Percentiles rank a stretch among this genome's conserved stretches.
These are phyloP conservation scores for Arabidopsis suecica DNA, from an alignment of 345 rosid genomes.

Conservation along the genomic window DNA sequence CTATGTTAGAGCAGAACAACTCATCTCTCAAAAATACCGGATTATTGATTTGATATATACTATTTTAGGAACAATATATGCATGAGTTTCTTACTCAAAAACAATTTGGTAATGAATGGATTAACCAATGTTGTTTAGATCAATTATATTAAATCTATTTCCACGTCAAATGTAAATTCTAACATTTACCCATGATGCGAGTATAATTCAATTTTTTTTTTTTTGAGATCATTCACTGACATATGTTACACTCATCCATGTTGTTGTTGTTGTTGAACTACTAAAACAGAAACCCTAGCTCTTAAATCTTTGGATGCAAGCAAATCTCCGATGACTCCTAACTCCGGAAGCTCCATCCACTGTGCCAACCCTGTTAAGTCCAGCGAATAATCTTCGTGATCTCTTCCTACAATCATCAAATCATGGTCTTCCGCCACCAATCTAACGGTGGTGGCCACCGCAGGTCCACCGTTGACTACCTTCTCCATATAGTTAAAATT, in stretches of 20 bases:
- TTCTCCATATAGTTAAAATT: constrained; percentile 37
- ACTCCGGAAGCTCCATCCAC: constrained; percentile 75
- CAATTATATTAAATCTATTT: background rate
- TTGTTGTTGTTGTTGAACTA: constrained; percentile 63
- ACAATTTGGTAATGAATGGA: background rate
- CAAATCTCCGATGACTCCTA: constrained; percentile 71
- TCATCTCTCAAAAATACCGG: background rate
- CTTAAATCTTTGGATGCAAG: constrained; percentile 60
- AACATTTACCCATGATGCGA: background rate
- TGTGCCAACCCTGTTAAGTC: constrained; percentile 54
- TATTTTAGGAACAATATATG: background rate
- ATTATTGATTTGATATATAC: background rate
- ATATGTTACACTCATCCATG: constrained; percentile 27
- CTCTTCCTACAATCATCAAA: constrained; percentile 63
- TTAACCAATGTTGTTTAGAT: background rate
- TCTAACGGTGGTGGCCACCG: constrained; percentile 44
- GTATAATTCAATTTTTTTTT: too few relatives aligned
- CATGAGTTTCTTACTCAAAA: background rate
- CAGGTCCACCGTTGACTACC: constrained; percentile 50
- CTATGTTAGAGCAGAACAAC: background rate
- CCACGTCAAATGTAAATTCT: background rate
- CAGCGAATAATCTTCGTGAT: constrained; percentile 36
- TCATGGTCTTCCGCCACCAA: constrained; percentile 45
- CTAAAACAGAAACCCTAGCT: constrained; percentile 52
- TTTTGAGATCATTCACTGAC: constrained; percentile 7